Evolutionary conservation across 139 green algal species (phyloP), one percentile per base, ranked within the genome.

Genomic region (Tetratostichococcus sp.): DNA sequence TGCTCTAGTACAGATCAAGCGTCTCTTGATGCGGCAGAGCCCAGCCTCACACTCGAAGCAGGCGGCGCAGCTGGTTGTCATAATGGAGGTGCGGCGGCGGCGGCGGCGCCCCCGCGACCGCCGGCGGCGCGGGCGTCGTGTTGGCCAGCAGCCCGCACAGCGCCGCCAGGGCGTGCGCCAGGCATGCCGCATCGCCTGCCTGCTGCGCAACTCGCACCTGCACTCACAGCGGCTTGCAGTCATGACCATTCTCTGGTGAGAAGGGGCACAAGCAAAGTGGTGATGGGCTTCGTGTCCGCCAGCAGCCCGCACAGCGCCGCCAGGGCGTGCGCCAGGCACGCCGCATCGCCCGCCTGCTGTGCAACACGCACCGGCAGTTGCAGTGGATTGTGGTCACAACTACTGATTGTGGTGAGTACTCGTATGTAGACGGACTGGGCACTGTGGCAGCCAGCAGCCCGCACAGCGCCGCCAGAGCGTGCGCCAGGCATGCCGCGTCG

Each of bases 161-260:
- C 26, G 62, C 42, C 5, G 82, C 79, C 74, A 92, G 77, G 0
- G 80, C 69, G 17, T 87, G 79, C 34, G 81, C 73, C 42, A 91
- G 74, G 26, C 72, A 66, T 8, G 50, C 32, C 35, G 86, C 62
- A 71, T 91, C 84, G 32, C 59, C 69, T 68, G 32, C 26, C 79
- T 86, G 79, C 81, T 91, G 85, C 0, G 87, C 84, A 1, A 88
- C 72, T 23, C 86, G 79, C 76, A 92, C 72, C 22, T 82, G 70
- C 73, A 91, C 86, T 66, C n/a, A n/a, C n/a, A n/a, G n/a, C n/a
- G n/a, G n/a, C n/a, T n/a, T n/a, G n/a, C n/a, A n/a, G n/a, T n/a
- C n/a, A n/a, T n/a, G n/a, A n/a, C n/a, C n/a, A n/a, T n/a, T n/a
- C 86, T 88, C n/a, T n/a, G n/a, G n/a, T n/a, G n/a, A n/a, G n/a